Evolutionary conservation across 352 stramenopile species (phyloP), one percentile per base, ranked within the genome.

Genomic region (Plasmopara halstedii): DNA sequence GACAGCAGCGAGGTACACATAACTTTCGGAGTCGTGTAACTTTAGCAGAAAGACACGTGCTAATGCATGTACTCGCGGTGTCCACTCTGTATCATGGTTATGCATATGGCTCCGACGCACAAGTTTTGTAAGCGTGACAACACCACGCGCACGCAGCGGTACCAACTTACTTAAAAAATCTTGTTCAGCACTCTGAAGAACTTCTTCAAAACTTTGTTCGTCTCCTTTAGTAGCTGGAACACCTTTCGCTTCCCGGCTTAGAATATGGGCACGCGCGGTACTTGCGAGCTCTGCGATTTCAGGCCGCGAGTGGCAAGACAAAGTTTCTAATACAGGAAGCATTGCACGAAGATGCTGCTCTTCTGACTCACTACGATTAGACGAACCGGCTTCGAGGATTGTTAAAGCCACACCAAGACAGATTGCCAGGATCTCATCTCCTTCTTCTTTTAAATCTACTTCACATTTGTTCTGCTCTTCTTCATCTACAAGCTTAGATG

Each of bases 1-100:
- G 3, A 93, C 66, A 15, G 82, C 74, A 0, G 82, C 82, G n/a
- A 93, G 67, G 36, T 74, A 93, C 2, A 93, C 82, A 50, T 93
- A 93, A 48, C 82, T 93, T 54, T 93, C 82, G 0, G 43, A 43
- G 53, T 93, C 82, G 23, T 67, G 51, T 17, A 93, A 48, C 15
- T 90, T 67, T 18, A 57, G 44, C 34, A 88, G 49, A 48, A 85
- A 90, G 13, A 91, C 65, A 26, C 39, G 14, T 46, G 79, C 48
- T 20, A 93, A 52, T 31, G 64, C 54, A 42, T 65, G 53, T 25
- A 88, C 74, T 4, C 63, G 71, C 0, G 60, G 59, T 11, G 49
- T 73, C 78, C 73, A 89, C 33, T 61, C 47, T 11, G 50, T 26
- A 22, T 83, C 58, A 20, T 48, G 38, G 6, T 54, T 61, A 29